A percentile compares a stretch with the other conserved stretches of the same genome.
Conservation (phyloP, 2,329 filamentous ascomycete genomes). For the Pseudocercospora pini-densiflorae region DNA sequence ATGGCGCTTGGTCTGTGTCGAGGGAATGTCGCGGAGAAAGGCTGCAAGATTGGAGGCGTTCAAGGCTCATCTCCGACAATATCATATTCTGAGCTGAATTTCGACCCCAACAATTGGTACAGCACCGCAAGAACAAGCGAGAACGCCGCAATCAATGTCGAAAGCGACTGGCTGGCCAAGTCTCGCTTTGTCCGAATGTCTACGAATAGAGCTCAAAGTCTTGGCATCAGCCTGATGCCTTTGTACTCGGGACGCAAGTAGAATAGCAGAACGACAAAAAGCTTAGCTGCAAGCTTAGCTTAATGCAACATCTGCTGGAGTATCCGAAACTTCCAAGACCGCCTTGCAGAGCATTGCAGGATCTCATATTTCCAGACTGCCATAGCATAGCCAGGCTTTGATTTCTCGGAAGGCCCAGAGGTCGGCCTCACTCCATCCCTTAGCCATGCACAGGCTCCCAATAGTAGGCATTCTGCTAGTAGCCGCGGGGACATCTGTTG, state of each 20-base stretch:
- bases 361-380: neutral
- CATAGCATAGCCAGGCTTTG: neutral
- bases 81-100: neutral
- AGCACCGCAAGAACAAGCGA: neutral
- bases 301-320: neutral
- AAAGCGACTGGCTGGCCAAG: neutral
- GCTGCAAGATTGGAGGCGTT: neutral
- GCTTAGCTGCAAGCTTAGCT: neutral
- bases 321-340: neutral
- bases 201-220: neutral
- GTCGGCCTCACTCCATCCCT: neutral
- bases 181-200: neutral
- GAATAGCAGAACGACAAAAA: constrained; percentile 1
- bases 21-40: neutral
- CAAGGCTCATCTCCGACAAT: neutral
- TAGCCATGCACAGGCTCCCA: neutral
- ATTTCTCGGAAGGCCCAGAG: neutral
- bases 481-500: neutral
- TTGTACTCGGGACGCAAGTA: neutral
- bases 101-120: neutral
- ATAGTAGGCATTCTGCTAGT: neutral
- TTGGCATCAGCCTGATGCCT: neutral
- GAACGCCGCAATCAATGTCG: neutral
- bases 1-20: neutral
- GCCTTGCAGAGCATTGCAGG: neutral